Percentiles rank a stretch among this genome's conserved stretches.
These are phyloP conservation scores for Tritrichomonas musculus DNA, from an alignment of 208 protist species.

Conservation along the genomic window DNA sequence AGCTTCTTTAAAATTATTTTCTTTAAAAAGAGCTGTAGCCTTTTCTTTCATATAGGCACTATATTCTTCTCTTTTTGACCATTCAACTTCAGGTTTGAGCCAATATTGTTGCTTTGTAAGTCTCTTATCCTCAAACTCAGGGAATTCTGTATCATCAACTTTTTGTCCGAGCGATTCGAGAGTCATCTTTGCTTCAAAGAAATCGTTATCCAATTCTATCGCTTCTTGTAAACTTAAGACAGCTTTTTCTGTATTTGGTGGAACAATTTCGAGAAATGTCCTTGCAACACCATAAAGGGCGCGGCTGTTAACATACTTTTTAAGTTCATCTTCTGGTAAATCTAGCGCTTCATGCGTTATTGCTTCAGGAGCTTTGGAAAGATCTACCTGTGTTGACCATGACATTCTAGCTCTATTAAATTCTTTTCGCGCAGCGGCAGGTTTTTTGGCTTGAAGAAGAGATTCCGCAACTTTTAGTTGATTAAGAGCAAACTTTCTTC, in stretches of 20 bases:
- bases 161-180: neutral
- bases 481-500: neutral
- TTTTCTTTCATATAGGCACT: neutral
- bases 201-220: neutral
- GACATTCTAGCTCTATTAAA: neutral
- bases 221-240: neutral
- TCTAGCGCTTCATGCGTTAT: neutral
- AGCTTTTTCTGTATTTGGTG: neutral
- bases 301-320: neutral
- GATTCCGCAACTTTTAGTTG: neutral
- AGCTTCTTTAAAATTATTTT: neutral
- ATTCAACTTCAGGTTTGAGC: neutral
- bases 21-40: neutral
- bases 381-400: neutral
- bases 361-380: neutral
- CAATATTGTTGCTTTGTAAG: neutral
- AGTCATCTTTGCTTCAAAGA: neutral
- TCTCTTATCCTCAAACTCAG: neutral
- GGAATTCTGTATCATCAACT: neutral
- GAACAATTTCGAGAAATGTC: neutral
- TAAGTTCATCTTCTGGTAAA: neutral
- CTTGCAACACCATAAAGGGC: neutral
- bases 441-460: neutral
- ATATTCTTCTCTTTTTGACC: neutral
- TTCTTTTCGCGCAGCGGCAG: neutral